A percentile compares a stretch with the other conserved stretches of the same genome.
phyloP scores from a whole-genome alignment of 352 stramenopile species.

The Pythium coloratum region DNA sequence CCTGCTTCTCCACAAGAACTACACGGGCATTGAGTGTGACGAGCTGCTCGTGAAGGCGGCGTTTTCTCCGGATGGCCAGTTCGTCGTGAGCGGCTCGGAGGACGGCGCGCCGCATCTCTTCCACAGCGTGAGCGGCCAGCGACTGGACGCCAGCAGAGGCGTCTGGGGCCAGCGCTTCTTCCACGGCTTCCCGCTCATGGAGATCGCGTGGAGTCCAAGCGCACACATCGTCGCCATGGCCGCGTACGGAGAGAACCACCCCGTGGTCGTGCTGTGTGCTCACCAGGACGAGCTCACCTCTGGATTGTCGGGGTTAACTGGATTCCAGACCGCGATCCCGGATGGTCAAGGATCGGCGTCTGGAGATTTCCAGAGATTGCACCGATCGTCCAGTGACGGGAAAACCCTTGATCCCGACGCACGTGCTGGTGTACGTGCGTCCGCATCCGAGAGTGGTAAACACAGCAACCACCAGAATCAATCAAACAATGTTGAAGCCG shows the following conservation, averaged over 20 bases:
- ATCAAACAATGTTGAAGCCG: neutral
- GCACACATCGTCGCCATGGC: slow-evolving; percentile 65
- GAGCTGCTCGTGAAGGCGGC: slow-evolving; percentile 44
- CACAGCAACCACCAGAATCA: neutral
- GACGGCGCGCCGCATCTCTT: slow-evolving; percentile 61
- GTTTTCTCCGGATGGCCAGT: slow-evolving; percentile 69
- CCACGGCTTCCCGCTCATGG: slow-evolving; percentile 43
- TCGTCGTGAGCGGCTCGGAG: slow-evolving; percentile 62
- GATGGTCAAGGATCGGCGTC: neutral
- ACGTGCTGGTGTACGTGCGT: neutral
- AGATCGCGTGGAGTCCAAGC: slow-evolving; percentile 61
- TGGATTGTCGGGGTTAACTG: neutral
- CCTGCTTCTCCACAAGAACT: slow-evolving; percentile 71
- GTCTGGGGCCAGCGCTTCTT: slow-evolving; percentile 68
- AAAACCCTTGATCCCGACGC: neutral
- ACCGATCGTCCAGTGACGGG: neutral
- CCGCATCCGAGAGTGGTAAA: neutral
- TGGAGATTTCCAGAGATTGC: neutral
- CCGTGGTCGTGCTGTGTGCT: slow-evolving; percentile 61
- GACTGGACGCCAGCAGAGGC: slow-evolving; percentile 30
- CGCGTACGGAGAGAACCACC: slow-evolving; percentile 60
- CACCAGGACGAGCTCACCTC: slow-evolving; percentile 40
- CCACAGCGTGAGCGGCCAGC: slow-evolving; percentile 49
- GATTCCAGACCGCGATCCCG: neutral
- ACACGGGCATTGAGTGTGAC: slow-evolving; percentile 49